Evolutionary conservation across 139 green algal genomes (phyloP).

Genomic region (Closterium sp.): DNA sequence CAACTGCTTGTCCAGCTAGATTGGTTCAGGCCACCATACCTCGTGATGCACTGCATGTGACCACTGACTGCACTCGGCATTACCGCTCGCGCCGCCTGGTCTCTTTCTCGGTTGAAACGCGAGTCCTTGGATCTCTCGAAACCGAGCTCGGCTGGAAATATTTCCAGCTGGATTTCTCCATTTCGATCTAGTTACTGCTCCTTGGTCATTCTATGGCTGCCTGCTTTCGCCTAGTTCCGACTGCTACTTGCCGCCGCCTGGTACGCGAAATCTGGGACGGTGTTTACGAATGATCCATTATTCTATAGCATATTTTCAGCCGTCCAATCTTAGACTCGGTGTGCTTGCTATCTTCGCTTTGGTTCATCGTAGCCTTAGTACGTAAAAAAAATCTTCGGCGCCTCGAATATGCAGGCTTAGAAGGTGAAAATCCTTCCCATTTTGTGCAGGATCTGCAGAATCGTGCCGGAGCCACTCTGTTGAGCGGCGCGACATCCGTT

Average conservation of each 20-base stretch:
- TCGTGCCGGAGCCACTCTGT: background rate
- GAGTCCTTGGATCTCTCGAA: background rate
- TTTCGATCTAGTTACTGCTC: background rate
- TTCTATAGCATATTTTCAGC: background rate
- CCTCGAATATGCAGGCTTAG: no score
- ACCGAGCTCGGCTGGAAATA: background rate
- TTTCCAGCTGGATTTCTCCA: background rate
- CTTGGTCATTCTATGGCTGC: background rate
- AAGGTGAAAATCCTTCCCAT: background rate
- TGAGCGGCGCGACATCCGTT: background rate
- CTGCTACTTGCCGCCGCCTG: background rate
- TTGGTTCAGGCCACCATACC: no score
- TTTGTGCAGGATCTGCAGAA: background rate
- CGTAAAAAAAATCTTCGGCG: background rate
- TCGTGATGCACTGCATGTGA: background rate
- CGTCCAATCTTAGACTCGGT: background rate
- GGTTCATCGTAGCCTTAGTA: background rate
- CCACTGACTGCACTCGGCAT: background rate
- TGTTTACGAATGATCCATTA: background rate
- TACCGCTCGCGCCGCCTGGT: background rate
- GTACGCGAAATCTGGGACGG: background rate
- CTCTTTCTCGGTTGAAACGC: background rate
- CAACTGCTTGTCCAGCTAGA: no score
- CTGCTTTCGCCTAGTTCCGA: background rate
- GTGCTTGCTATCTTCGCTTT: background rate